Base-by-base conservation (phyloP, 345 rosid genomes). In the Acer negundo region DNA sequence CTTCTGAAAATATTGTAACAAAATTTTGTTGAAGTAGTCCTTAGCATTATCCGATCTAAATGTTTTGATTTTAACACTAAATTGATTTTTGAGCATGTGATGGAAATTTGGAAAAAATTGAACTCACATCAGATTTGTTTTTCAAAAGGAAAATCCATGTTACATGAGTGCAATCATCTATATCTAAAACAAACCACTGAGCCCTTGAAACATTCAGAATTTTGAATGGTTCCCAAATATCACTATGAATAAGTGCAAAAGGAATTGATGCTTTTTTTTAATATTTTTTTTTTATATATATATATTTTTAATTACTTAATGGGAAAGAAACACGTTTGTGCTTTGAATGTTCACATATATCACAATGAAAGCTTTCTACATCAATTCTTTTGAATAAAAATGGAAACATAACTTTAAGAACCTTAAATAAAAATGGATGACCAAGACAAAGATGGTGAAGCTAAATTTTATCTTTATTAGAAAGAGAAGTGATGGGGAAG, bases 271-370 rank as follows among this genome's bases (percentile, higher is more conserved):
- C 28, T 51, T 72, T 35, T 56, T 56, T 56, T 56, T n/a, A n/a
- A n/a, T n/a, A n/a, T n/a, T n/a, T n/a, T n/a, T n/a, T n/a, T n/a
- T n/a, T n/a, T n/a, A n/a, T n/a, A n/a, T n/a, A n/a, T n/a, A n/a
- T n/a, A n/a, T n/a, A n/a, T n/a, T n/a, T n/a, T n/a, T n/a, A n/a
- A 17, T 56, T 56, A n/a, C 61, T 56, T 17, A 17, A 17, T 3
- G 61, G 22, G 10, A 53, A 56, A 17, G 59, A 1, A 1, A 6
- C 58, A 46, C 1, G 8, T 2, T 3, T 62, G 2, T 80, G 67
- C 10, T 74, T 79, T 4, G 63, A 74, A 17, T 44, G 13, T n/a
- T 79, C 69, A 53, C 69, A 74, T 1, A 46, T 17, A n/a, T 75
- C 66, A 75, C 59, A 75, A 12, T 75, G 71, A 31, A 75, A 40